Evolutionary conservation across 345 rosid genomes (phyloP), one percentile per base, ranked within the genome.

Genomic region (Mallotus nudiflorus): DNA sequence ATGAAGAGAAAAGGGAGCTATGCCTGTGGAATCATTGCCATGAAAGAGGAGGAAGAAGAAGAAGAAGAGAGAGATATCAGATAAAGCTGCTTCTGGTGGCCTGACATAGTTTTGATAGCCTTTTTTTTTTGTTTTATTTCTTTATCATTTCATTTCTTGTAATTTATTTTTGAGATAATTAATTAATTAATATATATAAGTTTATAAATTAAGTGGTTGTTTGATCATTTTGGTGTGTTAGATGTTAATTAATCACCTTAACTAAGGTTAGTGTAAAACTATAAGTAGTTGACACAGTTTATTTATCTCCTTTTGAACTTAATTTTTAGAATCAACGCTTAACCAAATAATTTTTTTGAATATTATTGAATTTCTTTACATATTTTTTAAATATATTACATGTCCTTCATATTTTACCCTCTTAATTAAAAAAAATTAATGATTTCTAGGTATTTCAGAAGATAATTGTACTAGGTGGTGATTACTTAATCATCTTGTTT

Each of bases 11-110:
- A 33, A 11, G 29, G 27, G 22, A n/a, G n/a, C n/a, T n/a, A n/a
- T n/a, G n/a, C n/a, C 58, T 58, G 42, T 75, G 76, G 86, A 82
- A 82, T 80, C 85, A 78, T 80, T 77, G 66, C 78, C 44, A 72
- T 60, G 75, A 72, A 73, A 75, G 82, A 73, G 45, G 69, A 40
- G 15, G 27, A n/a, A 68, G 59, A 6, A 45, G 39, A 48, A 35
- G 37, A 50, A 44, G 66, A 68, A 63, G 11, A 46, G 62, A 69
- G 69, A 59, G 65, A 61, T 69, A 53, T 76, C 73, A 65, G 72
- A 73, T 69, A 76, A 74, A 72, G 58, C 82, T 79, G 83, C 71
- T 68, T 75, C 74, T 49, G 50, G 74, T 29, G 31, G 66, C 66
- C 75, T 76, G 64, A 69, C 77, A 66, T 74, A 69, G 69, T 42